Evolutionary conservation across 164 flowering plant species (phyloP), one percentile per base, ranked within the genome.

Genomic region (Saururus chinensis): DNA sequence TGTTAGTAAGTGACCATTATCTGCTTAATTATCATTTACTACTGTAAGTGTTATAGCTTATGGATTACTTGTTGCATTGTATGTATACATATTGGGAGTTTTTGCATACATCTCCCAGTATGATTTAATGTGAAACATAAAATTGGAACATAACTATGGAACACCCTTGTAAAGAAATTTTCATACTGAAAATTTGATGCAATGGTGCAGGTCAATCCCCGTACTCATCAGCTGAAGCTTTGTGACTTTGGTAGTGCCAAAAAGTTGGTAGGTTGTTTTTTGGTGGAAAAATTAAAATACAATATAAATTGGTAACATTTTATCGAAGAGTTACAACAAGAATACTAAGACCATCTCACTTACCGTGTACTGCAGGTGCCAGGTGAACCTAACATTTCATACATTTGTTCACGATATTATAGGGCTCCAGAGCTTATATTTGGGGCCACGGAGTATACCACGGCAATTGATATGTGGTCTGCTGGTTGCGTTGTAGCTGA

Each of bases 191-290:
- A 60, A 14, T 61, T 24, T 64, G 53, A 22, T 63, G 25, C 59
- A 17, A 24, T 68, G 40, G 56, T 68, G 69, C 84, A 95, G 99
- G 97, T 95, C 68, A 89, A 95, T 79, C 86, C 97, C 40, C 88
- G 83, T 66, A 95, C 93, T 30, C 96, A 88, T 70, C 95, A 95
- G 77, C 75, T 95, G 60, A 95, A 95, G 76, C 68, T 95, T 23
- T 95, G 99, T 74, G 99, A 95, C 75, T 91, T 95, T 76, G 99
- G 99, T 30, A 95, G 99, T 76, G 99, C 99, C 62, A 95, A 95
- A 80, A 82, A 77, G 85, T 73, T 95, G 97, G 99, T 93, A 82
- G 52, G 88, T 75, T 23, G 53, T 19, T 45, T 21, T 53, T 3
- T 45, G 14, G 14, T 12, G 49, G 49, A 8, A 45, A 45, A 12